These are phyloP conservation scores for Pichia sp. DNA, from an alignment of 1,139 yeast species.

Conservation along the genomic window DNA sequence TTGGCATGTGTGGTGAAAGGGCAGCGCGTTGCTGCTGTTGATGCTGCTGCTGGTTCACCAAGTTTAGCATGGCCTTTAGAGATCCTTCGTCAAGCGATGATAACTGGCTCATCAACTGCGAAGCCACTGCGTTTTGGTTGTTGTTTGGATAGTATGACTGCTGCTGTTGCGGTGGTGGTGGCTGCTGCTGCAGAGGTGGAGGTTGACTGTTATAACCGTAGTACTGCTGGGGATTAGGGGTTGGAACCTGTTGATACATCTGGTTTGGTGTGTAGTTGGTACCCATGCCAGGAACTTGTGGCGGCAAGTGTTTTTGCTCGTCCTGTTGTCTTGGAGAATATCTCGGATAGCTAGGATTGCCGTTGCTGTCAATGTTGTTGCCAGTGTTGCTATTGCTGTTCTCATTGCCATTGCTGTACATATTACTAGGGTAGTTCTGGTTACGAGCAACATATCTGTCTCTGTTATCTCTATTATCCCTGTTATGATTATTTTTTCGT, in stretches of 20 bases:
- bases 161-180: not conserved
- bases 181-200: not conserved
- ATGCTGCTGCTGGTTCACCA: slow-evolving; percentile 19
- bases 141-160: not conserved
- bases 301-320: slow-evolving; percentile 21
- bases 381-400: slow-evolving; percentile 1
- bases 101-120: slow-evolving; percentile 32
- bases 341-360: slow-evolving; percentile 23
- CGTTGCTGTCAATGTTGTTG: slow-evolving; percentile 11
- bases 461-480: not conserved
- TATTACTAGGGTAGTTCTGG: not conserved
- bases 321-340: slow-evolving; percentile 23
- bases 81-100: slow-evolving; percentile 21
- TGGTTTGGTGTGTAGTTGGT: slow-evolving; percentile 1
- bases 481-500: not conserved
- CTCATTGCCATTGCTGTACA: slow-evolving; percentile 4
- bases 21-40: slow-evolving; percentile 15
- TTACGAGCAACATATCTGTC: not conserved
- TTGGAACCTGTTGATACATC: not conserved
- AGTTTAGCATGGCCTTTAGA: slow-evolving; percentile 16
- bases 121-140: slow-evolving; percentile 26
- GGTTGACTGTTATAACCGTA: not conserved
- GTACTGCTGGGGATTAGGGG: not conserved
- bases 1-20: slow-evolving; percentile 6
- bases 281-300: slow-evolving; percentile 7